Base-by-base conservation (phyloP, 345 rosid genomes). In the Excoecaria cochinchinensis region DNA sequence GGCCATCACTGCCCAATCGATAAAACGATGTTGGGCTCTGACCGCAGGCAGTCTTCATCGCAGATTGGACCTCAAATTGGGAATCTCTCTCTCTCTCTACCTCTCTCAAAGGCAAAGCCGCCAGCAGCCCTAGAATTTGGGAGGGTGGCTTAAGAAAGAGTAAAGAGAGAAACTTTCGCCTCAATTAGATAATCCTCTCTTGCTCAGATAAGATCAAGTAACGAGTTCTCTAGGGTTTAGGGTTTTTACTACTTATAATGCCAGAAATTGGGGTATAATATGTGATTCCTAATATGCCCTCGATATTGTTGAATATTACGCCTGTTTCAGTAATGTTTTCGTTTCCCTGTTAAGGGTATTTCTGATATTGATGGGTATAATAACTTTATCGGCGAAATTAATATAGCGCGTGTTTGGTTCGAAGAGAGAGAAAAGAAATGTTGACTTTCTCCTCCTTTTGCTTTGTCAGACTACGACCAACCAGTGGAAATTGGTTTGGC, bases 191-290 rank as follows among this genome's bases (percentile, higher is more conserved):
- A 15, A 4, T 39, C 55, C 19, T 40, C 1, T 74, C 85, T 83
- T 69, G 91, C 95, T 92, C 97, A 65, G 95, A 90, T 90, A 92
- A 89, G 96, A 90, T 92, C 96, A 90, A 91, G 97, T 90, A 84
- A 80, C 82, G 67, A 36, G 44, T 36, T 11, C 10, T 0, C 0
- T 4, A 0, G 0, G 1, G 51, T 65, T 0, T 55, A 22, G 82
- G 62, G 62, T n/a, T 68, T 62, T 24, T 12, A 22, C n/a, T 50
- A 40, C 1, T 40, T 67, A 65, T 56, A 62, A 4, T 50, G 39
- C 19, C 19, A 3, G 44, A 1, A 0, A 8, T 13, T 6, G 0
- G 48, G 48, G 9, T 10, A 4, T 51, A 15, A 12, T 21, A 4
- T 16, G 16, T 40, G 8, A 64, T 64, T n/a, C 69, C 64, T 44